Evolutionary conservation across 495 filamentous ascomycete species (phyloP), one percentile per base, ranked within the genome.

Genomic region (Bathelium albidoporum): DNA sequence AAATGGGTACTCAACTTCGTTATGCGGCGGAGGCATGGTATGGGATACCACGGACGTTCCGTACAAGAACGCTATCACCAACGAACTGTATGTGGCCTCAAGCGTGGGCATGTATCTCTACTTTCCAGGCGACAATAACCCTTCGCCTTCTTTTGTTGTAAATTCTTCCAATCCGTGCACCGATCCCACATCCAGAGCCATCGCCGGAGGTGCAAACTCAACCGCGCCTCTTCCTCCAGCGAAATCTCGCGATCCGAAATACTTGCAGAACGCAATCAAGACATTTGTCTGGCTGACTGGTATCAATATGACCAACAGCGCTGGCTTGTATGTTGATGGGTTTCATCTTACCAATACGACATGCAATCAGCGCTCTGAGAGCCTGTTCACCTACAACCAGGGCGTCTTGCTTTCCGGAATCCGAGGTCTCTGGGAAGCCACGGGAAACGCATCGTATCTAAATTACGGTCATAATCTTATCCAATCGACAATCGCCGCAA

Each of bases 331-430:
- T 24, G 24, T 55, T 5, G 49, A 55, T 29, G 49, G 49, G 16
- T 55, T 55, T 20, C 49, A 55, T 29, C 49, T 55, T 29, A 55
- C 49, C 20, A 55, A 55, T 29, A 29, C 24, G 5, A 55, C 49
- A 10, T 55, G 49, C 24, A 29, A 55, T 16, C 22, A 28, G 49
- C 49, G 22, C 16, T 55, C 49, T 7, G 49, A 55, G 11, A 29
- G 24, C 24, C 12, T 55, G 0, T 55, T 28, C 24, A n/a, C 49
- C 2, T 55, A 55, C 29, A 55, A 55, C 24, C 49, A 55, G 20
- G 49, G 49, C 7, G 49, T 55, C 24, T 55, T 55, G 49, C 49
- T 55, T 26, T 55, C 49, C 49, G 49, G 49, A 5, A 55, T 55
- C 16, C 49, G 49, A 9, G 49, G 49, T 28, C 49, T 55, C 0